phyloP scores from a whole-genome alignment of 1,139 yeast species.

The Candida sp. region DNA sequence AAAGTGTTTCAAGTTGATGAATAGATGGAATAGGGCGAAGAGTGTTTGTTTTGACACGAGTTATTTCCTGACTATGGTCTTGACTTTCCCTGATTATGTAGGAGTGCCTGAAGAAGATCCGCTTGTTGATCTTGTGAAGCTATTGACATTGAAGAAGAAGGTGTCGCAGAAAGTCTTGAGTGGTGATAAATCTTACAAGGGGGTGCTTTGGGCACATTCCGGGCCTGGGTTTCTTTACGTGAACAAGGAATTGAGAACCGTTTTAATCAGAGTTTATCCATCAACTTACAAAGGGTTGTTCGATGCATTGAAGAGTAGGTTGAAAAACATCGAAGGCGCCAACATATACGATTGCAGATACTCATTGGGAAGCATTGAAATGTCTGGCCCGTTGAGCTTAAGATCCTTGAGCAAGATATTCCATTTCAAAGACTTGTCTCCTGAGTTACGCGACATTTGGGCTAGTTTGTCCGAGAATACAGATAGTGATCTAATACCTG shows the following conservation, averaged over 20 bases:
- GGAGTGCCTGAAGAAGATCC: too few relatives aligned
- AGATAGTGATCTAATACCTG: constrained; percentile 55
- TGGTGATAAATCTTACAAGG: constrained; percentile 36
- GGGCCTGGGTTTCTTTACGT: constrained; percentile 34
- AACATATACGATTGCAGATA: constrained; percentile 71
- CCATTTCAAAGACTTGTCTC: constrained; percentile 37
- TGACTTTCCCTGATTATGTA: constrained; percentile 28
- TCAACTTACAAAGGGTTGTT: constrained; percentile 60
- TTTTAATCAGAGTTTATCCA: constrained; percentile 73
- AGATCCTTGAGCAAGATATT: constrained; percentile 60
- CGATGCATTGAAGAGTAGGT: constrained; percentile 23
- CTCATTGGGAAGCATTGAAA: constrained; percentile 79
- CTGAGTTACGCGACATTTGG: constrained; percentile 31
- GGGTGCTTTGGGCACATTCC: constrained; percentile 29
- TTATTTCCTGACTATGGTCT: constrained; percentile 59
- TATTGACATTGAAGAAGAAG: constrained; percentile 19
- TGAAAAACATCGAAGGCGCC: constrained; percentile 3
- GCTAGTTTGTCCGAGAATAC: constrained; percentile 30
- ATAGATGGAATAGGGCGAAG: constrained; percentile 63
- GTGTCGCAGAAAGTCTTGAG: constrained; percentile 22
- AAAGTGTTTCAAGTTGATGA: constrained; percentile 79
- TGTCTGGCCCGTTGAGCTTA: constrained; percentile 75
- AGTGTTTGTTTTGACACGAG: constrained; percentile 79
- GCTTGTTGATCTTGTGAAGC: constrained; percentile 21
- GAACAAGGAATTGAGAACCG: constrained; percentile 20